phyloP scores from a whole-genome alignment of 208 protist species.

The Crithidia expoeki region DNA sequence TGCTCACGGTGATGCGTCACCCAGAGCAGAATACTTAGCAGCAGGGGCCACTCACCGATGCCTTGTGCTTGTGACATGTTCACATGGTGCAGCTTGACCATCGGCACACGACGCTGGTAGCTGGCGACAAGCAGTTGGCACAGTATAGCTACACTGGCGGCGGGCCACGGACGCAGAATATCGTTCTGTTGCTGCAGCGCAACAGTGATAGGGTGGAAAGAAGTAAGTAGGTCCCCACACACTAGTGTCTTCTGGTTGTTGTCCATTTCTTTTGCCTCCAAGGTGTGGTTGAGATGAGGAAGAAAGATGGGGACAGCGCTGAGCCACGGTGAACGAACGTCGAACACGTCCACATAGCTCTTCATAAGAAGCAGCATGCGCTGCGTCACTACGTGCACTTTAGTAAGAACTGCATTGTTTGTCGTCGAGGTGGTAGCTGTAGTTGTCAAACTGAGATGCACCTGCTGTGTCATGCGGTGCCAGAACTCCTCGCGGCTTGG shows the following conservation, averaged over 20 bases:
- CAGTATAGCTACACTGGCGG: conserved; percentile 57
- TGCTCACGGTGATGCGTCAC: conserved; percentile 42
- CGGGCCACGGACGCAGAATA: conserved; percentile 38
- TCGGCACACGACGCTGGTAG: conserved; percentile 64
- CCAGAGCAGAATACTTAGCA: conserved; percentile 86
- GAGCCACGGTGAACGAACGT: conserved; percentile 76
- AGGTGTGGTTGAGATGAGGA: conserved; percentile 39
- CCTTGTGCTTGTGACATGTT: conserved; percentile 60
- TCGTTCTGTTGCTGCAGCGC: conserved; percentile 54
- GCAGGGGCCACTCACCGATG: conserved; percentile 79
- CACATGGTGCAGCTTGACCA: conserved; percentile 88
- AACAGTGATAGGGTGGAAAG: conserved; percentile 41
- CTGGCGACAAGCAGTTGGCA: conserved; percentile 74
- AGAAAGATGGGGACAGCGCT: conserved; percentile 73
- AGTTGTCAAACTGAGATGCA: conserved; percentile 58
- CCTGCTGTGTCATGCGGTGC: conserved; percentile 91
- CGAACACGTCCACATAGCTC: conserved; percentile 77
- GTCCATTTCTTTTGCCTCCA: not conserved
- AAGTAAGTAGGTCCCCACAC: too few relatives aligned
- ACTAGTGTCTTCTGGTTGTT: not conserved
- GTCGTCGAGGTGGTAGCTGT: not conserved
- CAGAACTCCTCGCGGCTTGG: conserved; percentile 90
- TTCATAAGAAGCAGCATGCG: conserved; percentile 86
- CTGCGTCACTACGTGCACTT: conserved; percentile 69
- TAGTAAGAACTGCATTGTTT: conserved; percentile 24